Base-by-base conservation (phyloP, 306 rosid genomes). In the Glycine latifolia region DNA sequence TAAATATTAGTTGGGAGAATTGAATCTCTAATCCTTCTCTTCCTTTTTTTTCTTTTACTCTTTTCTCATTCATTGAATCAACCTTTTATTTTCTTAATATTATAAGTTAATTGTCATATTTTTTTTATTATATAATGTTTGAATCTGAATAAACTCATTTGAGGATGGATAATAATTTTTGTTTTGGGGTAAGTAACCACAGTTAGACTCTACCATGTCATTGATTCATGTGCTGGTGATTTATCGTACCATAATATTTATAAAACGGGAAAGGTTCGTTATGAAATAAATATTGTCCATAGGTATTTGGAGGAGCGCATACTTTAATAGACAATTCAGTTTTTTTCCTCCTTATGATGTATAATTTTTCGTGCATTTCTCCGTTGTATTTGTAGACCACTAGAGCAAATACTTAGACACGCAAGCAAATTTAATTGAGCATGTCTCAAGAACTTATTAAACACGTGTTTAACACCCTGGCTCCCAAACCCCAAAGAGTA, bases 381-480 rank as follows among this genome's bases (percentile, higher is more conserved):
- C 2, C 14, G 14, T 10, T 63, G 31, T 26, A 31, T 26, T 26
- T 4, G 14, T 9, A 49, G 12, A 72, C 2, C 26, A 7, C 16
- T 44, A 9, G 50, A 69, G 56, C n/a, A 15, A 12, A 9, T 1
- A 2, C 12, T 5, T 44, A 6, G 10, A 48, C 43, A 54, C 67
- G 55, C 0, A 43, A 41, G 47, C 5, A 67, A 41, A 15, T 8
- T 41, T n/a, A 67, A 53, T 53, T 54, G 13, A 47, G 26, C 4
- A 39, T 14, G 20, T n/a, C 31, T 73, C 8, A 37, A 6, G 35
- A 11, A 37, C 7, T 43, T 26, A 52, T 37, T 17, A 65, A 48
- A 4, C 71, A 65, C 73, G n/a, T 81, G 70, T 80, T 61, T 48
- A 48, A 65, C 49, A 65, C 26, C 71, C 49, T 65, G 71, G 71